Evolutionary conservation across 306 rosid genomes (phyloP).

Genomic region (Cucurbita ficifolia): DNA sequence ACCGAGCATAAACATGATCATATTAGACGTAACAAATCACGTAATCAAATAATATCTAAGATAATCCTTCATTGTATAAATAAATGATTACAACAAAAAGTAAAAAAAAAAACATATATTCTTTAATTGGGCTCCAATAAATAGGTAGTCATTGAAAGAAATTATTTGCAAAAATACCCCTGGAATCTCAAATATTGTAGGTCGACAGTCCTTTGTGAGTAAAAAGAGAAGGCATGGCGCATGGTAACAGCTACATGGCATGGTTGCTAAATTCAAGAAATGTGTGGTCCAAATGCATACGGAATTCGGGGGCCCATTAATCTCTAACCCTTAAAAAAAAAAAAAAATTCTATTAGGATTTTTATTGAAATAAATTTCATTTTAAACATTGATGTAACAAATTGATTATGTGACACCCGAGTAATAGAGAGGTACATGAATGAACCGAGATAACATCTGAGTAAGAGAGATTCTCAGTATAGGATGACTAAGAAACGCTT

Average conservation of each 20-base stretch:
- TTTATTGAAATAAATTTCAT: background rate
- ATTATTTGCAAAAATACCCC: background rate
- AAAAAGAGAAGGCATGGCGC: background rate
- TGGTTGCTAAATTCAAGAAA: conserved; percentile 4
- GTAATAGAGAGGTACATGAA: too few species aligned
- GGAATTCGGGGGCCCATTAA: background rate
- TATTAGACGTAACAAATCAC: too few species aligned
- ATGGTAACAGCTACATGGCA: background rate
- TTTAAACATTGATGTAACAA: too few species aligned
- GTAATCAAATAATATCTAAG: too few species aligned
- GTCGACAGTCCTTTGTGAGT: background rate
- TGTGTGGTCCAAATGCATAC: conserved; percentile 3
- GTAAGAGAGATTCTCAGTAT: too few species aligned
- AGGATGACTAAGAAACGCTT: too few species aligned
- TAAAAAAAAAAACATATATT: background rate
- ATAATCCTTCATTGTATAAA: too few species aligned
- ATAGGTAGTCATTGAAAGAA: background rate
- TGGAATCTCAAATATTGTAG: background rate
- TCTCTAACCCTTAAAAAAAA: background rate
- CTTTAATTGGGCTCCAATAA: too few species aligned
- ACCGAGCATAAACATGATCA: too few species aligned
- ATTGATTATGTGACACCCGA: too few species aligned
- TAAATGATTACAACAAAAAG: too few species aligned
- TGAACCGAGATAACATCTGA: too few species aligned
- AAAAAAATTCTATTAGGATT: background rate